Conservation (phyloP, 129 eudicot species). For the Ambrosia trifida region DNA sequence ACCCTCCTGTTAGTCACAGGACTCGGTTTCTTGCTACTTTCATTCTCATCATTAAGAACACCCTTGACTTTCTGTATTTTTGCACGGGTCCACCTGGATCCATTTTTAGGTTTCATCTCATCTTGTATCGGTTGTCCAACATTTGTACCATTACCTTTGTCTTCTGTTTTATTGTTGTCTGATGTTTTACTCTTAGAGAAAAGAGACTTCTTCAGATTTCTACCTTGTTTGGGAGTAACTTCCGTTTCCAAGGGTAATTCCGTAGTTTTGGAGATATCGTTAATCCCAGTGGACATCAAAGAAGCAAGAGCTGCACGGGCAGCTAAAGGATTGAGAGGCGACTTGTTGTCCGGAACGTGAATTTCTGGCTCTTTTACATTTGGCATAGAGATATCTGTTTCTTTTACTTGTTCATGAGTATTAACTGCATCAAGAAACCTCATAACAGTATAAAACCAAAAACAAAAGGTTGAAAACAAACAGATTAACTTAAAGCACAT, state of each 20-base stretch:
- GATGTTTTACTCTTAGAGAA: conserved; percentile 29
- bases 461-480: background rate
- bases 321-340: conserved; percentile 68
- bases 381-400: conserved; percentile 22
- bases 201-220: conserved; percentile 39
- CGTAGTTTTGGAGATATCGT: background rate
- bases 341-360: conserved; percentile 33
- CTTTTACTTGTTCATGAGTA: conserved; percentile 34
- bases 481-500: background rate
- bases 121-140: background rate
- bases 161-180: conserved; percentile 11
- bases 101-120: conserved; percentile 31
- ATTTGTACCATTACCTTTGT: conserved; percentile 4
- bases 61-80: conserved; percentile 33
- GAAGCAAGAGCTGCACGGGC: conserved; percentile 81
- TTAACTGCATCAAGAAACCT: conserved; percentile 39
- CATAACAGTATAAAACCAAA: background rate
- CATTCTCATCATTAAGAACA: conserved; percentile 22
- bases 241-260: conserved; percentile 23
- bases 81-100: conserved; percentile 42
- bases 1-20: conserved; percentile 34
- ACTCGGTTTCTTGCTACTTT: conserved; percentile 22
- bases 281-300: conserved; percentile 33
- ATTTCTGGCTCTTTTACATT: conserved; percentile 21
- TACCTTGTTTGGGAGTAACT: conserved; percentile 27